Conservation (phyloP, 2,329 filamentous ascomycete genomes). For the Curvularia verruculosa region DNA sequence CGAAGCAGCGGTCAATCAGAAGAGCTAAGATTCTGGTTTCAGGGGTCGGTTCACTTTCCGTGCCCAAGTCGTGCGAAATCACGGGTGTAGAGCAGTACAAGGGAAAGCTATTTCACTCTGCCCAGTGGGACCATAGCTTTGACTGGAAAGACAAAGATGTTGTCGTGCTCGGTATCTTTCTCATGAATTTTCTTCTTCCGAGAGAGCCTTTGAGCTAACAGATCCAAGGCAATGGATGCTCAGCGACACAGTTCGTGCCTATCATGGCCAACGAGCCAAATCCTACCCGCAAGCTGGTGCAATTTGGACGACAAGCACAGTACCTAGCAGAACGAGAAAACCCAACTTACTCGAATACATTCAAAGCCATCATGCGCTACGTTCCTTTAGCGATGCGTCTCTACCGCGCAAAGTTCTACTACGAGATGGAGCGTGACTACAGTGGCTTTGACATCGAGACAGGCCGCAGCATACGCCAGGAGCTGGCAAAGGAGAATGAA, state of each 20-base stretch:
- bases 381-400: conserved; percentile 54
- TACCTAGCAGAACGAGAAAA: conserved; percentile 57
- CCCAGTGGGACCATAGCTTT: conserved; percentile 55
- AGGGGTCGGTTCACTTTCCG: conserved; percentile 37
- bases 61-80: conserved; percentile 49
- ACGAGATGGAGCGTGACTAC: conserved; percentile 54
- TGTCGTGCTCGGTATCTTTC: conserved; percentile 34
- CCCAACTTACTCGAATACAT: conserved; percentile 48
- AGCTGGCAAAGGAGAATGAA: conserved; percentile 48
- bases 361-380: conserved; percentile 55
- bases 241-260: conserved; percentile 57
- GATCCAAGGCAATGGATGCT: conserved; percentile 54
- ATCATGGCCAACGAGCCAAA: conserved; percentile 48
- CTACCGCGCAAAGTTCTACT: conserved; percentile 53
- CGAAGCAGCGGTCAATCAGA: conserved; percentile 24
- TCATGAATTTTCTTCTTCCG: too few relatives aligned
- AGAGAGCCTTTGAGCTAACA: background rate
- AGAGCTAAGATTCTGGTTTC: conserved; percentile 38
- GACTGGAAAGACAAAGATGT: conserved; percentile 54
- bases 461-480: conserved; percentile 47
- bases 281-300: conserved; percentile 51
- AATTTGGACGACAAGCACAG: conserved; percentile 60
- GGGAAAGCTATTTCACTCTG: conserved; percentile 42
- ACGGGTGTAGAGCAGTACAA: conserved; percentile 55
- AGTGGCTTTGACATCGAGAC: conserved; percentile 50